A percentile compares a stretch with the other conserved stretches of the same genome.
Evolutionary conservation across 1,284 basidiomycete genomes (phyloP).

Genomic region (Wolfiporia cocos): DNA sequence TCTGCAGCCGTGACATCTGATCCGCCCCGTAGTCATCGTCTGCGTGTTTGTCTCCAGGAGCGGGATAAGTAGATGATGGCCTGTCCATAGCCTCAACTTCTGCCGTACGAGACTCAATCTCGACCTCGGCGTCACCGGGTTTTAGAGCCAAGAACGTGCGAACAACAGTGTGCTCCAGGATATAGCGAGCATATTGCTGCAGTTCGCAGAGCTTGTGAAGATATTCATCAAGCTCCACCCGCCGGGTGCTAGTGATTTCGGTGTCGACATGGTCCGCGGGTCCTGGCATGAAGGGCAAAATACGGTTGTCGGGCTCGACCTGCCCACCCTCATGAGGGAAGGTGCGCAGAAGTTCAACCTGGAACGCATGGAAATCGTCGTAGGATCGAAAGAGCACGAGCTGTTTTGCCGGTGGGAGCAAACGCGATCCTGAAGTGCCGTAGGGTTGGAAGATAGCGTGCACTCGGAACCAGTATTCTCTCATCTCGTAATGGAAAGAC

Average conservation of each 20-base stretch:
- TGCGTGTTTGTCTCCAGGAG: slow-evolving; percentile 23
- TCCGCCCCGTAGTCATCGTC: slow-evolving; percentile 18
- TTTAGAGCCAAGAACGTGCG: slow-evolving; percentile 84
- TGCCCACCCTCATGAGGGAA: slow-evolving; percentile 91
- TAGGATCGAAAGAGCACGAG: slow-evolving; percentile 94
- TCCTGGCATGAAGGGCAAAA: slow-evolving; percentile 95
- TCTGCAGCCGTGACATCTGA: slow-evolving; percentile 17
- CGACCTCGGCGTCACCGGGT: slow-evolving; percentile 80
- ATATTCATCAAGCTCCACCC: slow-evolving; percentile 87
- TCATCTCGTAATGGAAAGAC: slow-evolving; percentile 94
- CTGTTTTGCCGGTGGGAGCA: slow-evolving; percentile 65
- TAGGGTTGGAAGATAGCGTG: slow-evolving; percentile 87
- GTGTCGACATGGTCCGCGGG: slow-evolving; percentile 85
- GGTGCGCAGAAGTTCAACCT: slow-evolving; percentile 79
- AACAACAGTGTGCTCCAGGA: slow-evolving; percentile 78
- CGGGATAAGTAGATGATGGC: slow-evolving; percentile 26
- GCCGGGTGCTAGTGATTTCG: slow-evolving; percentile 76
- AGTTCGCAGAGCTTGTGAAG: slow-evolving; percentile 75
- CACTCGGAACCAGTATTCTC: slow-evolving; percentile 97
- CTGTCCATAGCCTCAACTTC: slow-evolving; percentile 50
- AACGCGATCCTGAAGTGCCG: slow-evolving; percentile 42
- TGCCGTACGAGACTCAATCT: slow-evolving; percentile 49
- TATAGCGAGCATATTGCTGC: slow-evolving; percentile 62
- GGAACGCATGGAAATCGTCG: slow-evolving; percentile 98
- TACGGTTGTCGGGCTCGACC: slow-evolving; percentile 54